These are phyloP conservation scores for Mycena rosella DNA, from an alignment of 768 basidiomycete species.

Conservation along the genomic window DNA sequence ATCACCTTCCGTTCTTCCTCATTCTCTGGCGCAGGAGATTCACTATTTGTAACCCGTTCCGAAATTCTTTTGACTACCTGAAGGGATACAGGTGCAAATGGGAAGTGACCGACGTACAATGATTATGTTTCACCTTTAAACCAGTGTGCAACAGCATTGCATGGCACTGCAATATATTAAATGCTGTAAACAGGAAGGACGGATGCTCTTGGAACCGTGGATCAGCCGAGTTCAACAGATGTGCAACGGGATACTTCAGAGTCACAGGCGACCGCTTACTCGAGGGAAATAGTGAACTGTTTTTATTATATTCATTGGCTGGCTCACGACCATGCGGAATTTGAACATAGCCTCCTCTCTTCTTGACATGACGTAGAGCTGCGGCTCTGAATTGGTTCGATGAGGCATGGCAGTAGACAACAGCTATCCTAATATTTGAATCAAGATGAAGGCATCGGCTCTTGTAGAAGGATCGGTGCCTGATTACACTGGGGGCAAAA, in stretches of 20 bases:
- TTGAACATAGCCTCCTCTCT: constrained; percentile 35
- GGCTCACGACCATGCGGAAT: constrained; percentile 35
- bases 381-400: constrained; percentile 38
- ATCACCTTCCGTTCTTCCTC: constrained; percentile 38
- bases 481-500: no score
- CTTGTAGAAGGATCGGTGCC: background rate
- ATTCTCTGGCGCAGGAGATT: constrained; percentile 14
- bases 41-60: constrained; percentile 25
- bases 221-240: constrained; percentile 34
- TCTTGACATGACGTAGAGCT: constrained; percentile 41
- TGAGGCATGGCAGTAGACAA: constrained; percentile 38
- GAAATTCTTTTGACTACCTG: constrained; percentile 29
- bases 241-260: constrained; percentile 35
- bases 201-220: constrained; percentile 41
- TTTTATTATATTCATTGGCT: constrained; percentile 41
- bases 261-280: no score
- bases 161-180: constrained; percentile 44
- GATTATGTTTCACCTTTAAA: constrained; percentile 1
- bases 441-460: background rate
- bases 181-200: constrained; percentile 45
- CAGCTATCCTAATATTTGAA: constrained; percentile 32
- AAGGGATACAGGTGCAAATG: constrained; percentile 11
- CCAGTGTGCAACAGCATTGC: constrained; percentile 30
- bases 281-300: no score
- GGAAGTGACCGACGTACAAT: constrained; percentile 33